Base-by-base conservation (phyloP, 768 basidiomycete genomes). In the Lyophyllum semitale region DNA sequence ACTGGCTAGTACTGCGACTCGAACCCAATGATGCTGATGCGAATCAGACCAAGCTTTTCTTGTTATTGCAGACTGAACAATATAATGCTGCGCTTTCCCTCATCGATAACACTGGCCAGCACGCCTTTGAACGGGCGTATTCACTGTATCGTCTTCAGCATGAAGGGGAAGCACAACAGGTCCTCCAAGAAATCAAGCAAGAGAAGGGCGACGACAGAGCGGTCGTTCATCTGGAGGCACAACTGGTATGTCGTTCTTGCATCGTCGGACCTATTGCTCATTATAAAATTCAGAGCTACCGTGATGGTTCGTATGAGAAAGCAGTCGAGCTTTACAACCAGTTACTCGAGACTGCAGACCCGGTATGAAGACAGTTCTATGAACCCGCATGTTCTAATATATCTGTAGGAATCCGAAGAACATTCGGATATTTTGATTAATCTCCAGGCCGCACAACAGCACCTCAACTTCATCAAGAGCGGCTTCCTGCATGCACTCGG, bases 391-490 rank as follows among this genome's bases (percentile, higher is more conserved):
- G 18, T 58, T 43, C 40, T 58, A 29, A 45, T 33, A 9, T 37
- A 51, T 61, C 51, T 51, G 41, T 66, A 94, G 93, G 76, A 86
- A 63, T 88, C 91, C 25, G 90, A 95, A 63, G 94, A 96, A 73
- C 84, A 93, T 65, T 83, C 89, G 4, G 94, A 95, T 67, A 85
- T 95, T 66, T 76, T 88, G 35, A 93, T 85, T 57, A 96, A 97
- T 71, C 83, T 95, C 54, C 77, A 84, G 53, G 93, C 94, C 4
- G 81, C 93, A 2, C 85, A 91, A 66, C 79, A 81, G 55, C 92
- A 94, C 66, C 82, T 93, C 53, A 89, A 93, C 66, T 97, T 96
- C 74, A 82, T 92, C 69, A 82, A 82, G 64, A 79, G 83, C 23
- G 84, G 81, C 43, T 93, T 83, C 73, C 75, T 84, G 33, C 84